These are phyloP conservation scores for Phytophthora cajani DNA, from an alignment of 352 stramenopile genomes.

Conservation along the genomic window DNA sequence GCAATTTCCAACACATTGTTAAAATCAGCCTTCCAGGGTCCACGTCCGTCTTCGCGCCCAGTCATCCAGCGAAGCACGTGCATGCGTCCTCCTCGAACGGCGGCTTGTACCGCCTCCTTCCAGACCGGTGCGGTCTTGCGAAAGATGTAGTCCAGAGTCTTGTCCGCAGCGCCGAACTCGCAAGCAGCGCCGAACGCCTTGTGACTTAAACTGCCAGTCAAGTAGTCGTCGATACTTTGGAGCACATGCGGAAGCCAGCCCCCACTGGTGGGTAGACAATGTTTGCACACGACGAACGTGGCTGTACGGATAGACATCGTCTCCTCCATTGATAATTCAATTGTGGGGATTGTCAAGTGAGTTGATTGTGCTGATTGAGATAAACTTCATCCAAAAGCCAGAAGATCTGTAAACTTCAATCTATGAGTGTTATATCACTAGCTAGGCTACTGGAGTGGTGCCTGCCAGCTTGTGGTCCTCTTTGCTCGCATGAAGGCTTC, in stretches of 20 bases:
- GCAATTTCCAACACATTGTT: background rate
- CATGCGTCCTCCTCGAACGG: background rate
- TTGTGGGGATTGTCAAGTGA: background rate
- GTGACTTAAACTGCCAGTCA: background rate
- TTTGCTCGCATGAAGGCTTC: background rate
- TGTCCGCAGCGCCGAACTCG: background rate
- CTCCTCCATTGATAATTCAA: background rate
- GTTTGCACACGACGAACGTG: background rate
- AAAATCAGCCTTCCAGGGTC: constrained; percentile 3
- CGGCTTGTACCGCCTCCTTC: background rate
- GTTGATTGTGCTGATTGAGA: background rate
- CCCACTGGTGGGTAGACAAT: background rate
- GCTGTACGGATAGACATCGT: background rate
- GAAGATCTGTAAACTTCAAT: too few species aligned
- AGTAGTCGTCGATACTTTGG: background rate
- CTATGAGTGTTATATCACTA: background rate
- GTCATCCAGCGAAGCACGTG: constrained; percentile 2
- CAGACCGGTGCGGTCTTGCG: background rate
- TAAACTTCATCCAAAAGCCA: too few species aligned
- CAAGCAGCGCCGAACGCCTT: background rate
- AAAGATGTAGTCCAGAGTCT: background rate
- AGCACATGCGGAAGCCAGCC: constrained; percentile 5
- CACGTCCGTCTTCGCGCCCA: background rate
- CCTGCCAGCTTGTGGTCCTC: constrained; percentile 3
- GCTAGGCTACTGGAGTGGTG: background rate